phyloP scores from a whole-genome alignment of 768 basidiomycete genomes.

The Clavulina sp. region DNA sequence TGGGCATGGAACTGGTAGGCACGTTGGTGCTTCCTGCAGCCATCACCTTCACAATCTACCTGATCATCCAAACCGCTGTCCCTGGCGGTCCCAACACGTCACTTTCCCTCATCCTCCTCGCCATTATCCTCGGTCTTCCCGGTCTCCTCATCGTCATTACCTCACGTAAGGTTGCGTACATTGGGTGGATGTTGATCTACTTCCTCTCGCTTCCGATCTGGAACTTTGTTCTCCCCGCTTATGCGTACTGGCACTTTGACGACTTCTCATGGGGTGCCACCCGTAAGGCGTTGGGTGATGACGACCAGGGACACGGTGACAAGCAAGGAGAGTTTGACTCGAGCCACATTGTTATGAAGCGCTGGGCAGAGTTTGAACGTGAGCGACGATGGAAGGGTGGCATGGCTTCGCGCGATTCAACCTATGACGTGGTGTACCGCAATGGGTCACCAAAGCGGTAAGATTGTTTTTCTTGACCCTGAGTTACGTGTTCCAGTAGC shows the following conservation, averaged over 20 bases:
- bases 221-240: slow-evolving; percentile 91
- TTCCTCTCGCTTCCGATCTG: slow-evolving; percentile 85
- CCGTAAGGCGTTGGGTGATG: slow-evolving; percentile 58
- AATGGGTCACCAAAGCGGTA: slow-evolving; percentile 37
- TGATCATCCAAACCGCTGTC: slow-evolving; percentile 75
- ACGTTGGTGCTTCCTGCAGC: slow-evolving; percentile 94
- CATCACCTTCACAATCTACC: slow-evolving; percentile 90
- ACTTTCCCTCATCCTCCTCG: slow-evolving; percentile 83
- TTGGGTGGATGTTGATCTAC: slow-evolving; percentile 96
- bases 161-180: slow-evolving; percentile 78
- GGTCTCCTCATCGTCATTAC: slow-evolving; percentile 93
- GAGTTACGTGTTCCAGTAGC: slow-evolving; percentile 1
- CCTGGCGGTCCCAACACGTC: slow-evolving; percentile 52
- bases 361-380: slow-evolving; percentile 96
- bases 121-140: slow-evolving; percentile 88
- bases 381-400: slow-evolving; percentile 89
- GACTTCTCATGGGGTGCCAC: slow-evolving; percentile 98
- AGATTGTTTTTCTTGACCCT: slow-evolving; percentile 8
- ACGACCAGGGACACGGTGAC: slow-evolving; percentile 55
- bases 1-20: slow-evolving; percentile 94
- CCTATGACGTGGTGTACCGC: slow-evolving; percentile 32
- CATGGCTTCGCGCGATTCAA: slow-evolving; percentile 62
- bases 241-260: slow-evolving; percentile 98
- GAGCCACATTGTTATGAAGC: slow-evolving; percentile 93
- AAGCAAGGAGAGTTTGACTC: slow-evolving; percentile 98